These are phyloP conservation scores for Filobasidium wieringae DNA, from an alignment of 768 basidiomycete species.

Conservation along the genomic window DNA sequence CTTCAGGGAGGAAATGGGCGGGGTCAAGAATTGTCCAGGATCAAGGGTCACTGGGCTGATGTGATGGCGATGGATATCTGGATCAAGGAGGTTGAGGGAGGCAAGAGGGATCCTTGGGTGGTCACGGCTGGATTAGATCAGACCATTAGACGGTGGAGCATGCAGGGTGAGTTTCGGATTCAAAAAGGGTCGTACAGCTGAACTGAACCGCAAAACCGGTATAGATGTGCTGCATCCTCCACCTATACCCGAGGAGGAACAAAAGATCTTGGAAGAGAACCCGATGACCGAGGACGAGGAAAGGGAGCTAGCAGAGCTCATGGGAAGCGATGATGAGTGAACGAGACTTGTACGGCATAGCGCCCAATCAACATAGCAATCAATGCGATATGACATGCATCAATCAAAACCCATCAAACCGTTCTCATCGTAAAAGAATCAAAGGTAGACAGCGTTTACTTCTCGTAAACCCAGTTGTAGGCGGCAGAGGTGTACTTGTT, in stretches of 20 bases:
- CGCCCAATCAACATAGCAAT: too few relatives aligned
- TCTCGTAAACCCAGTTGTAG: conserved; percentile 14
- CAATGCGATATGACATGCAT: too few relatives aligned
- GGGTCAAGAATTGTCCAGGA: conserved; percentile 18
- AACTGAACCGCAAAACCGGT: conserved; percentile 11
- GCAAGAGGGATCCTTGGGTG: conserved; percentile 63
- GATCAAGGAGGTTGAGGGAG: conserved; percentile 46
- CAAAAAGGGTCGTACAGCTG: not conserved
- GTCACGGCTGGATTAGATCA: conserved; percentile 74
- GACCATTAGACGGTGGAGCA: conserved; percentile 73
- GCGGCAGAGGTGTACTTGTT: conserved; percentile 30
- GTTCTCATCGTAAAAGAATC: too few relatives aligned
- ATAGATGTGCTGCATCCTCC: conserved; percentile 25
- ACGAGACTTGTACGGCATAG: too few relatives aligned
- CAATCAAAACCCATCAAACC: too few relatives aligned
- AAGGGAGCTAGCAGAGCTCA: conserved; percentile 69
- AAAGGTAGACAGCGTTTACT: conserved; percentile 3
- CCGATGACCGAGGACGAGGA: conserved; percentile 79
- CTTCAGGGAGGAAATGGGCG: not conserved
- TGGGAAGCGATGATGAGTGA: conserved; percentile 35
- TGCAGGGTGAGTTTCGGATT: conserved; percentile 47
- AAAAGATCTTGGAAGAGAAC: conserved; percentile 32
- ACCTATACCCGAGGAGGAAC: conserved; percentile 18
- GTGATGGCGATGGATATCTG: conserved; percentile 65
- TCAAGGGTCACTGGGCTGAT: conserved; percentile 86